Evolutionary conservation across 495 filamentous ascomycete genomes (phyloP).

Genomic region (Penicillium taxi): DNA sequence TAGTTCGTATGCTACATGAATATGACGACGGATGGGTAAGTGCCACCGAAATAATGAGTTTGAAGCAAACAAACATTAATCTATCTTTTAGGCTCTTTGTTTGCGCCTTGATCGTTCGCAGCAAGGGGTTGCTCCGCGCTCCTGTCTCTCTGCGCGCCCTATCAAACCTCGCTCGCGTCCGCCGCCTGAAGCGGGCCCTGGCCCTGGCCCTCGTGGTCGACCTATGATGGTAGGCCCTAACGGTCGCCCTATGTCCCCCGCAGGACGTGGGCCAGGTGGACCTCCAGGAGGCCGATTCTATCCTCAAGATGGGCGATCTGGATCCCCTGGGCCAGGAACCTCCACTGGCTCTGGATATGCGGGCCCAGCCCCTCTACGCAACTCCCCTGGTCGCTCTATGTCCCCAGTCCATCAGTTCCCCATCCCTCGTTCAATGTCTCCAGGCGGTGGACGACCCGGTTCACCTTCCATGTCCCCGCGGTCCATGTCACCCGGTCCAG

Average conservation of each 20-base stretch:
- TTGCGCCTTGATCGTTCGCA: slow-evolving; percentile 80
- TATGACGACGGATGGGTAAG: slow-evolving; percentile 99
- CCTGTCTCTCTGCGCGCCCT: slow-evolving; percentile 84
- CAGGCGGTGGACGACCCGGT: slow-evolving; percentile 8
- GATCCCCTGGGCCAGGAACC: too few species aligned
- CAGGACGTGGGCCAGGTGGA: slow-evolving; percentile 11
- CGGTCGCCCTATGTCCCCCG: slow-evolving; percentile 35
- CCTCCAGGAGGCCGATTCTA: slow-evolving; percentile 31
- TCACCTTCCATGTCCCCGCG: slow-evolving; percentile 12
- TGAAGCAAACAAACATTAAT: slow-evolving; percentile 28
- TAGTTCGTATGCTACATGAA: slow-evolving; percentile 85
- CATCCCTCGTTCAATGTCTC: slow-evolving; percentile 8
- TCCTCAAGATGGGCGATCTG: slow-evolving; percentile 32
- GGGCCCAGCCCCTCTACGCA: slow-evolving; percentile 28
- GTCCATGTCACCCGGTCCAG: slow-evolving; percentile 28
- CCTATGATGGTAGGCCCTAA: slow-evolving; percentile 46
- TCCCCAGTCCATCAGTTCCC: slow-evolving; percentile 11
- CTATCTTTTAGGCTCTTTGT: slow-evolving; percentile 63
- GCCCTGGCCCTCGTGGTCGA: slow-evolving; percentile 39
- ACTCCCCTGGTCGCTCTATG: slow-evolving; percentile 26
- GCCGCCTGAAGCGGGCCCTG: slow-evolving; percentile 35
- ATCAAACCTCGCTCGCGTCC: slow-evolving; percentile 74
- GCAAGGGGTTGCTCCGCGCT: slow-evolving; percentile 89
- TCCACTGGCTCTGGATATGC: slow-evolving; percentile 15
- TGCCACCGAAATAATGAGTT: slow-evolving; percentile 5